Percentiles rank a stretch among this genome's conserved stretches.
Evolutionary conservation across 345 rosid species (phyloP).

Genomic region (Rhizophora mangle): DNA sequence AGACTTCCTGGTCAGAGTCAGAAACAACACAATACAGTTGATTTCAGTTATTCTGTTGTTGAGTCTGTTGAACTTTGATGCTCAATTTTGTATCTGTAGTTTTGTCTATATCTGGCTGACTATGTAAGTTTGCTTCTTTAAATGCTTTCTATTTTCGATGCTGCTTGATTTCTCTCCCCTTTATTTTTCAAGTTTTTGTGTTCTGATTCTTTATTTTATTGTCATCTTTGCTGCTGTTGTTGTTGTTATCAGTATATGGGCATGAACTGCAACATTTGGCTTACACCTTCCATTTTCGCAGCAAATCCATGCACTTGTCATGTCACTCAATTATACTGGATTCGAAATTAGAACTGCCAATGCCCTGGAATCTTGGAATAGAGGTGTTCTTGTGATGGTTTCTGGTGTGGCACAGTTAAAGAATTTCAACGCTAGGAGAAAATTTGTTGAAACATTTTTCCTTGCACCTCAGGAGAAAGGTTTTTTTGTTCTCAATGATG

Average conservation of each 20-base stretch:
- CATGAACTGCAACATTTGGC: not conserved
- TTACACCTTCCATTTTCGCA: slow-evolving; percentile 6
- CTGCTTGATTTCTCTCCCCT: no score
- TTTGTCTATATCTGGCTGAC: no score
- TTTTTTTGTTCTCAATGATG: slow-evolving; percentile 33
- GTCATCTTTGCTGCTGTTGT: not conserved
- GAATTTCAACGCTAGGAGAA: slow-evolving; percentile 16
- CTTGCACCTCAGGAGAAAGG: slow-evolving; percentile 36
- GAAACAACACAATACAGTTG: no score
- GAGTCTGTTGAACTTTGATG: no score
- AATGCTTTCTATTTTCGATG: no score
- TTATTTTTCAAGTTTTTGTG: not conserved
- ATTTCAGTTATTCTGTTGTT: no score
- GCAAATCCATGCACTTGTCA: slow-evolving; percentile 26
- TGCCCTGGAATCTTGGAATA: slow-evolving; percentile 28
- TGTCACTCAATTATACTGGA: slow-evolving; percentile 26
- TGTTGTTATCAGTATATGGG: not conserved
- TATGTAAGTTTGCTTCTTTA: no score
- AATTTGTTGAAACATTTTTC: slow-evolving; percentile 33
- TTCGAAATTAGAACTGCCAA: slow-evolving; percentile 25
- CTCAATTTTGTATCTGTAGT: no score
- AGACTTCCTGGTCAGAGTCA: no score
- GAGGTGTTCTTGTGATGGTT: slow-evolving; percentile 32
- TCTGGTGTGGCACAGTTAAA: slow-evolving; percentile 21
- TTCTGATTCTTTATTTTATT: not conserved